phyloP scores from a whole-genome alignment of 805 yeast species.

The Candida jianshihensis region DNA sequence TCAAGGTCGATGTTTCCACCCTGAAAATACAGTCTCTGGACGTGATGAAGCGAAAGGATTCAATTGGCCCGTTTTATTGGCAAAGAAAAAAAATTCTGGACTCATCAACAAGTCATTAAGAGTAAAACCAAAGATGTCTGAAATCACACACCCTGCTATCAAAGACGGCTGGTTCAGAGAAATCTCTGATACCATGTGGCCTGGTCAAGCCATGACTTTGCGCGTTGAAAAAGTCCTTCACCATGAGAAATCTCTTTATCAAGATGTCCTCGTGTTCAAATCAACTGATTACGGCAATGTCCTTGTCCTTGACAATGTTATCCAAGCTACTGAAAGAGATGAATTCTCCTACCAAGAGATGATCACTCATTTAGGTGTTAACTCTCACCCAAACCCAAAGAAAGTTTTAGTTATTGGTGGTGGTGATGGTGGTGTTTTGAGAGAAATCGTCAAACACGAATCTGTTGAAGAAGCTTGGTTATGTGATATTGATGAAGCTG shows the following conservation, averaged over 20 bases:
- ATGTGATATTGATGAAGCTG: conserved; percentile 94
- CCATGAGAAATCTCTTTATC: conserved; percentile 81
- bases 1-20: no score
- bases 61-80: no score
- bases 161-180: conserved; percentile 95
- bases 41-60: no score
- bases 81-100: not conserved
- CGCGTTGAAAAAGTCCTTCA: conserved; percentile 82
- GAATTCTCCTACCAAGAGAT: conserved; percentile 97
- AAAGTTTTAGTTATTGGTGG: conserved; percentile 94
- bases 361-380: conserved; percentile 91
- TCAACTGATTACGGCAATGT: conserved; percentile 94
- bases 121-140: conserved; percentile 20
- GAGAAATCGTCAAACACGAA: conserved; percentile 89
- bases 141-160: conserved; percentile 36
- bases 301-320: conserved; percentile 87
- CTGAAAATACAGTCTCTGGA: no score
- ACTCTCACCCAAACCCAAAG: conserved; percentile 92
- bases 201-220: conserved; percentile 95
- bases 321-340: conserved; percentile 95
- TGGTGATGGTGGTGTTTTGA: conserved; percentile 97
- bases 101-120: not conserved
- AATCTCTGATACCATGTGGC: conserved; percentile 94
- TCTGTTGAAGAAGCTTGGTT: conserved; percentile 82
- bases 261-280: conserved; percentile 90